Conservation (phyloP, 2,329 filamentous ascomycete genomes). For the Fusarium avenaceum region DNA sequence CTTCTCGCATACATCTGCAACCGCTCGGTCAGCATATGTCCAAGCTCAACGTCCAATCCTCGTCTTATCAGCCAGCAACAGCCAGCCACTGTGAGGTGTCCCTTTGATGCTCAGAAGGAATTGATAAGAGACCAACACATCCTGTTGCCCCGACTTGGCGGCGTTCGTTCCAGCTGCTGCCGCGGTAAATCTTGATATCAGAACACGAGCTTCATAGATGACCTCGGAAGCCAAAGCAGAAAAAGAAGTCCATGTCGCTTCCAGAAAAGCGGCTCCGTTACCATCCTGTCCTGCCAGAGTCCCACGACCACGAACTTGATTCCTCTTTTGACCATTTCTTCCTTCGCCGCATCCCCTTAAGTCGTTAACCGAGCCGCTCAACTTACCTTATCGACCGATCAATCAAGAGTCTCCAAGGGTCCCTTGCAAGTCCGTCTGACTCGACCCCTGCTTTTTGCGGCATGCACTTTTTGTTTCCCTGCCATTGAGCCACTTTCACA, state of each 20-base stretch:
- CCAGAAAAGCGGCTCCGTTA: constrained; percentile 41
- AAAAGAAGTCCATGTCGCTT: constrained; percentile 33
- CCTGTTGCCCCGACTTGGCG: constrained; percentile 33
- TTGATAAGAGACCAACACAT: constrained; percentile 36
- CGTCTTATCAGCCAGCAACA: neutral
- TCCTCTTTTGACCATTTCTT: constrained; percentile 35
- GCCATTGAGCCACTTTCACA: constrained; percentile 52
- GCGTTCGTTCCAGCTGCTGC: constrained; percentile 30
- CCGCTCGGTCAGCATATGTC: constrained; percentile 21
- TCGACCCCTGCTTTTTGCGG: constrained; percentile 29
- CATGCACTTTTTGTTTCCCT: constrained; percentile 39
- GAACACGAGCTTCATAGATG: constrained; percentile 35
- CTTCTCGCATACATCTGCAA: constrained; percentile 28
- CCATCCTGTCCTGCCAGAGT: constrained; percentile 9
- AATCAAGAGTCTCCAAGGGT: constrained; percentile 15
- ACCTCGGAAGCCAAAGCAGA: constrained; percentile 42
- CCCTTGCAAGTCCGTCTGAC: constrained; percentile 21
- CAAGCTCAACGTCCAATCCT: constrained; percentile 2
- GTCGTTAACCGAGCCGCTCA: constrained; percentile 26
- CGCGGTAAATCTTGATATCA: constrained; percentile 34
- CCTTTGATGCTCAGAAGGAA: constrained; percentile 3
- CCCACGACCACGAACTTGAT: constrained; percentile 35
- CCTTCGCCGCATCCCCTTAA: constrained; percentile 41
- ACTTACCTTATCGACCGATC: constrained; percentile 41
- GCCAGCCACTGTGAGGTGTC: constrained; percentile 6